Evolutionary conservation across 1,139 yeast genomes (phyloP), one percentile per base, ranked within the genome.

Genomic region (Suhomyces choctaworum): DNA sequence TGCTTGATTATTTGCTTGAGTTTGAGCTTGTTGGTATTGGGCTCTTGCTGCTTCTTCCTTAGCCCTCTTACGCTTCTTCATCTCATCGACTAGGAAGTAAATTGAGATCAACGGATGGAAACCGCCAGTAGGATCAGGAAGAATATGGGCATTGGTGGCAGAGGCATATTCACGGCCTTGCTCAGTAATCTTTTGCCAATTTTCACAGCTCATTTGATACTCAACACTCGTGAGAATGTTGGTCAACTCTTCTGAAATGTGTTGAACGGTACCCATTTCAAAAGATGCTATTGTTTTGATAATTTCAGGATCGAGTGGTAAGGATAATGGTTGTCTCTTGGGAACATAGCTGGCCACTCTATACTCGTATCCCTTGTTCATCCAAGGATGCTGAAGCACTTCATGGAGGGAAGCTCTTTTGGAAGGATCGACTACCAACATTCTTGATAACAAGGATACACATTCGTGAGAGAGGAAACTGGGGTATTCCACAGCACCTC

Each of bases 401-500:
- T 89, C 96, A 39, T 73, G 70, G 42, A 94, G 68, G 0, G 84
- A 62, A 1, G 96, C 96, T 53, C 99, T 78, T 43, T 80, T 80
- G 4, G 66, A 52, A 5, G 97, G 95, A 52, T 88, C 88, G 5
- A 92, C 97, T 25, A 89, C 96, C 40, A 94, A 73, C 97, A 94
- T 92, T 48, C 90, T 75, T 3, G 90, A 78, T 32, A 94, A 66
- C 40, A 94, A 66, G 9, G 90, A 85, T n/a, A 82, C 74, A 52
- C 96, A 92, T 47, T 88, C 96, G 23, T 77, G 70, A 4, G 95
- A 82, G 32, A 94, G 66, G 64, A 82, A 82, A 28, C 74, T 74
- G 5, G 98, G 98, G 58, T 94, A 94, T 47, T 89, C 96, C 5
- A 94, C 96, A 42, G 80, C 73, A 24, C 98, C 98, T 46, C 83